These are phyloP conservation scores for Pythium folliculosum DNA, from an alignment of 352 stramenopile species.

Conservation along the genomic window DNA sequence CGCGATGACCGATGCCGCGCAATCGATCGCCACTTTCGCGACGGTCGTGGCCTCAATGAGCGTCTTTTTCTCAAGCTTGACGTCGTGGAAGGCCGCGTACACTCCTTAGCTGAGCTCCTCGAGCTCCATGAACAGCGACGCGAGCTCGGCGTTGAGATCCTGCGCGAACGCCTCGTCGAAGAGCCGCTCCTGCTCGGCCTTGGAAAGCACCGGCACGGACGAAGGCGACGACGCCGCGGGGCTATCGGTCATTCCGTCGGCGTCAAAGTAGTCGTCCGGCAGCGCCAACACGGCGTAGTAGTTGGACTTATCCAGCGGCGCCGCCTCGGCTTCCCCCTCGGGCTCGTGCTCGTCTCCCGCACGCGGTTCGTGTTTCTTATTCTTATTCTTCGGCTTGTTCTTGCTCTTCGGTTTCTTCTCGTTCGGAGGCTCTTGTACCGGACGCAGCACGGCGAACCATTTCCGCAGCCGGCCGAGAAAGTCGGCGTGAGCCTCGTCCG, in stretches of 20 bases:
- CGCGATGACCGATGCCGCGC: slow-evolving; percentile 24
- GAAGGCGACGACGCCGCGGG: background rate
- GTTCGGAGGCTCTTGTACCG: too few relatives aligned
- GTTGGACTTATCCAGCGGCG: background rate
- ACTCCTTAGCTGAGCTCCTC: slow-evolving; percentile 24
- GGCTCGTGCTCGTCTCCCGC: background rate
- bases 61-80: slow-evolving; percentile 37
- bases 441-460: too few relatives aligned
- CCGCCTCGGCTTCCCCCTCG: background rate
- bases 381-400: too few relatives aligned
- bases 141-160: slow-evolving; percentile 30
- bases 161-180: background rate
- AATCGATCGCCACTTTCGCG: slow-evolving; percentile 33
- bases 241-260: background rate
- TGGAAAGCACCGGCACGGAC: background rate
- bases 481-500: background rate
- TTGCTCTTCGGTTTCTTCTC: too few relatives aligned
- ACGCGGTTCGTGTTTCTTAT: too few relatives aligned
- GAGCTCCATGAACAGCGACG: slow-evolving; percentile 35
- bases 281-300: slow-evolving; percentile 9
- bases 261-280: slow-evolving; percentile 8
- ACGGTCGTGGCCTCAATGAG: slow-evolving; percentile 39
- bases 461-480: background rate
- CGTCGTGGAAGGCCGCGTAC: slow-evolving; percentile 31
- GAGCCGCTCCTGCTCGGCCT: background rate